Evolutionary conservation across 345 rosid genomes (phyloP).

Genomic region (Ceriops decandra): DNA sequence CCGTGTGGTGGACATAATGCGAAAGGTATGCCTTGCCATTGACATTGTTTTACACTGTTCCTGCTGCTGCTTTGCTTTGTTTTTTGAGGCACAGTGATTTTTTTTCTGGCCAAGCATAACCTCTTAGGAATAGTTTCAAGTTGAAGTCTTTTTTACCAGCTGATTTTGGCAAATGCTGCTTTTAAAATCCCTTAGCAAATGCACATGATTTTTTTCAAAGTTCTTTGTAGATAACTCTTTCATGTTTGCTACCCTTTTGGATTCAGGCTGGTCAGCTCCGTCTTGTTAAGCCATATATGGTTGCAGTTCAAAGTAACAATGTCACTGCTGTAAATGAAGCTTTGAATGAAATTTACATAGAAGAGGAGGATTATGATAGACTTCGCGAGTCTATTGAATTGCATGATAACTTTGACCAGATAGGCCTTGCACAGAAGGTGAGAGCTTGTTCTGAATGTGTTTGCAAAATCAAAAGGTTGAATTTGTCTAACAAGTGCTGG

Average conservation of each 20-base stretch:
- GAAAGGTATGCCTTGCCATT: slow-evolving; percentile 50
- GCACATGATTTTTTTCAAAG: not conserved
- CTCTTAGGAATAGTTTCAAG: not conserved
- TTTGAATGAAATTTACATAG: slow-evolving; percentile 73
- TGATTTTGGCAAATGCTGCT: not conserved
- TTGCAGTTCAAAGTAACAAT: slow-evolving; percentile 90
- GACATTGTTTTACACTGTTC: not conserved
- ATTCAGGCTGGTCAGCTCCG: slow-evolving; percentile 87
- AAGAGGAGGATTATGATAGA: slow-evolving; percentile 92
- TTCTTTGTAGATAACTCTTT: not conserved
- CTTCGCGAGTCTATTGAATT: slow-evolving; percentile 83
- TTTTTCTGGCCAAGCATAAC: not conserved
- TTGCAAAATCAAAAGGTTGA: not conserved
- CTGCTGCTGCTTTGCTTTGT: not conserved
- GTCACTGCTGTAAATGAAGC: slow-evolving; percentile 92
- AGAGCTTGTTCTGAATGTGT: not conserved
- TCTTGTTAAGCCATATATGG: slow-evolving; percentile 90
- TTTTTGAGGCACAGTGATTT: not conserved
- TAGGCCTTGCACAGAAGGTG: slow-evolving; percentile 89
- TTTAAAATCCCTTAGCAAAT: not conserved
- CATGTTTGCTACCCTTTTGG: not conserved
- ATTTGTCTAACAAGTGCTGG: not conserved
- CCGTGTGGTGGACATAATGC: slow-evolving; percentile 93
- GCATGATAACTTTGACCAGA: slow-evolving; percentile 87
- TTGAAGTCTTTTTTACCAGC: not conserved